These are phyloP conservation scores for Oxytropis ochrocephala DNA, from an alignment of 306 rosid genomes.

Conservation along the genomic window DNA sequence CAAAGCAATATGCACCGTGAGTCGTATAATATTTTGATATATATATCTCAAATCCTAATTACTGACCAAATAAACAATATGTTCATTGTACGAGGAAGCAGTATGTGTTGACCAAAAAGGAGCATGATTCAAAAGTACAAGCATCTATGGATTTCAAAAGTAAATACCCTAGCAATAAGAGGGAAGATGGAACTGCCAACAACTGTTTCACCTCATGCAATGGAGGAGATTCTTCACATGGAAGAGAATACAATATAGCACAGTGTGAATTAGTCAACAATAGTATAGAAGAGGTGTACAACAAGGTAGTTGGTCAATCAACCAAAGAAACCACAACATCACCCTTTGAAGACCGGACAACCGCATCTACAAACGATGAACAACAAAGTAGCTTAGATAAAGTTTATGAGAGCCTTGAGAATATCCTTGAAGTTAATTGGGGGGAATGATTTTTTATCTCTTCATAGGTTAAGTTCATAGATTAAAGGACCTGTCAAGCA, in stretches of 20 bases:
- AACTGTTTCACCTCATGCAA: too few species aligned
- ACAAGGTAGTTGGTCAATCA: background rate
- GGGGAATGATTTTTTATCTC: background rate
- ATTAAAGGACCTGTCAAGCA: too few species aligned
- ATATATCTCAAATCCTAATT: background rate
- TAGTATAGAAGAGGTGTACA: background rate
- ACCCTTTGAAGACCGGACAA: background rate
- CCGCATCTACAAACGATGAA: background rate
- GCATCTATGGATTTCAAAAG: slow-evolving; percentile 2
- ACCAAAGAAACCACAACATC: background rate
- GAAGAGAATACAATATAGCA: background rate
- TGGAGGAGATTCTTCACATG: background rate
- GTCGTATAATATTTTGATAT: too few species aligned
- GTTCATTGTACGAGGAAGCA: slow-evolving; percentile 1
- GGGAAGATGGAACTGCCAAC: background rate
- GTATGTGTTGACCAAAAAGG: slow-evolving; percentile 26
- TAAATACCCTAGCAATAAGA: slow-evolving; percentile 14
- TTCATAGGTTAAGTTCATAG: too few species aligned
- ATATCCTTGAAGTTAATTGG: background rate
- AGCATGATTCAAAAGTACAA: background rate
- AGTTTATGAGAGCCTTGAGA: slow-evolving; percentile 15
- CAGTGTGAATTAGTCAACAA: too few species aligned
- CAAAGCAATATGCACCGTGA: too few species aligned
- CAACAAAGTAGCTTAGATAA: background rate
- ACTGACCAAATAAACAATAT: background rate